phyloP scores from a whole-genome alignment of 495 filamentous ascomycete genomes.

The Penicillium macrosclerotiorum region DNA sequence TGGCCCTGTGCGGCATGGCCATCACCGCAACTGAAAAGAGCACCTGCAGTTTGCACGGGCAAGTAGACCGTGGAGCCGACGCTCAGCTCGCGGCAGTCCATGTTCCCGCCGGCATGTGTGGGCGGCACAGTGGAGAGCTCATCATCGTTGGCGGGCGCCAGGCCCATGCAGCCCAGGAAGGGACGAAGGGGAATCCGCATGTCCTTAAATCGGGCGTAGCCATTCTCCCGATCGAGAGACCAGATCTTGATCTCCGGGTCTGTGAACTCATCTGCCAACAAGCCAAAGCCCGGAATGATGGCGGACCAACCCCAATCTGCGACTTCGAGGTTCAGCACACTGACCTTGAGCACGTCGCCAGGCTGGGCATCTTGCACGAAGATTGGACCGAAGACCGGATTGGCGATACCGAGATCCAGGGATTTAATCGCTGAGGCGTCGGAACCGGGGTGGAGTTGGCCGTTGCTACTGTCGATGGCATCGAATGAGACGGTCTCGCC shows the following conservation, averaged over 20 bases:
- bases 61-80: conserved; percentile 45
- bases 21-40: conserved; percentile 52
- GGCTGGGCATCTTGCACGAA: conserved; percentile 44
- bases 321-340: conserved; percentile 42
- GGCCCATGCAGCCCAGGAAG: conserved; percentile 51
- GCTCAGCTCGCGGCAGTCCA: conserved; percentile 49
- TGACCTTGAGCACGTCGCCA: conserved; percentile 50
- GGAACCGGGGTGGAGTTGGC: conserved; percentile 41
- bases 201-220: conserved; percentile 41
- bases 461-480: conserved; percentile 50
- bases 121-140: conserved; percentile 51
- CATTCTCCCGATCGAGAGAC: conserved; percentile 38
- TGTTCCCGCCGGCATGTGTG: conserved; percentile 49
- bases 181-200: conserved; percentile 47
- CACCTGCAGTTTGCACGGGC: conserved; percentile 47
- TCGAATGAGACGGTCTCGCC: conserved; percentile 46
- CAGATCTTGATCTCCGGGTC: conserved; percentile 46
- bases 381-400: conserved; percentile 51
- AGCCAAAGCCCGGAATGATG: conserved; percentile 49
- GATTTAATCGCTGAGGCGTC: conserved; percentile 37
- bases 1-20: conserved; percentile 56
- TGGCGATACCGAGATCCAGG: conserved; percentile 42
- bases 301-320: conserved; percentile 51
- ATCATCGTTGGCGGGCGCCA: conserved; percentile 42
- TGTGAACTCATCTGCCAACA: conserved; percentile 47